Conservation (phyloP, 2,329 filamentous ascomycete genomes). For the Erysiphe neolycopersici region DNA sequence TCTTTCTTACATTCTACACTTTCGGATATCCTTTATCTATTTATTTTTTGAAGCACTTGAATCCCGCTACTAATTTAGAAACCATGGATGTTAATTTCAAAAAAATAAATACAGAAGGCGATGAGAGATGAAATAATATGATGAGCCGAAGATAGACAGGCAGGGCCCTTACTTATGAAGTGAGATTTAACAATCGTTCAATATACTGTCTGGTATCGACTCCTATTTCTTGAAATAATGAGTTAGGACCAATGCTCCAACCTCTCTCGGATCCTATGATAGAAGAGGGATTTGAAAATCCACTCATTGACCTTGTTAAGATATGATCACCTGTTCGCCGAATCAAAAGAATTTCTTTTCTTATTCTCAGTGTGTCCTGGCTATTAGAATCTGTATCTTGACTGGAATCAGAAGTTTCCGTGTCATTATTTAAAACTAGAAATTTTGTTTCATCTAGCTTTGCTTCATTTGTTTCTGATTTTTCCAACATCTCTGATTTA, state of each 20-base stretch:
- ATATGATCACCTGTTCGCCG: conserved; percentile 30
- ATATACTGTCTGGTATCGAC: conserved; percentile 53
- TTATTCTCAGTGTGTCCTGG: neutral
- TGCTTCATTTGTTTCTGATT: neutral
- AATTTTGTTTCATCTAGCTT: conserved; percentile 2
- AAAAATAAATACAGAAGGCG: too few relatives aligned
- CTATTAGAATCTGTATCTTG: neutral
- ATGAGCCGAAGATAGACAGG: too few relatives aligned
- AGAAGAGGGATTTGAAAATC: conserved; percentile 4
- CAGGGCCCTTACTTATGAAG: conserved; percentile 3
- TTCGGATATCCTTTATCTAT: too few relatives aligned
- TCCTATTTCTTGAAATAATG: conserved; percentile 45
- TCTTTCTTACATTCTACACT: too few relatives aligned
- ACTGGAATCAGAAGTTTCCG: neutral
- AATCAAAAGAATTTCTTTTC: conserved; percentile 35
- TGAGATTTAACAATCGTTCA: conserved; percentile 39
- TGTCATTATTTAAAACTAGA: neutral
- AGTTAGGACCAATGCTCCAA: conserved; percentile 28
- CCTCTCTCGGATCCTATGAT: conserved; percentile 16
- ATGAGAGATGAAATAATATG: too few relatives aligned
- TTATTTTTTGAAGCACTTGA: too few relatives aligned
- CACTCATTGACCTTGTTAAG: conserved; percentile 1
- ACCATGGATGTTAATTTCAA: too few relatives aligned
- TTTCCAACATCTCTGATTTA: neutral
- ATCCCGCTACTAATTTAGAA: too few relatives aligned